A percentile compares a stretch with the other conserved stretches of the same genome.
These are phyloP conservation scores for Cardamine chenopodiifolia DNA, from an alignment of 345 rosid genomes.

Conservation along the genomic window DNA sequence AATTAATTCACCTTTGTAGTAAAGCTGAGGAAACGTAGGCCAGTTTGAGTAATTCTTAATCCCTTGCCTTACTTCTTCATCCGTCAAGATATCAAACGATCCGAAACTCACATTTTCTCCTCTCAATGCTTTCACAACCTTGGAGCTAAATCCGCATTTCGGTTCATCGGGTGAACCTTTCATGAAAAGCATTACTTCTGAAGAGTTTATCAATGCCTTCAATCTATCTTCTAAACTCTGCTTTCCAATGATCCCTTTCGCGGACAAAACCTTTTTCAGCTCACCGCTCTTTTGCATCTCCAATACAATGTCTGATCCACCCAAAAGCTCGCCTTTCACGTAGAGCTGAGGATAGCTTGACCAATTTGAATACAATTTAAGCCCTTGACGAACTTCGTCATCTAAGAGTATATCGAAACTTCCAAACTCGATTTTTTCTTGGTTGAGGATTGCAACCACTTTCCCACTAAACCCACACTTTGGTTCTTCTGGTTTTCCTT, in stretches of 20 bases:
- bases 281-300: slow-evolving; percentile 98
- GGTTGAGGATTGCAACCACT: slow-evolving; percentile 78
- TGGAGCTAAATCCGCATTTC: slow-evolving; percentile 89
- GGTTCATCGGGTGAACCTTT: slow-evolving; percentile 93
- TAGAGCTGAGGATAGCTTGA: slow-evolving; percentile 95
- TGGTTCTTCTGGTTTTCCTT: slow-evolving; percentile 87
- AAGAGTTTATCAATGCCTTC: slow-evolving; percentile 58
- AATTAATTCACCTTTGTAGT: slow-evolving; percentile 88
- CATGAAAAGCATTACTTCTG: slow-evolving; percentile 94
- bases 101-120: slow-evolving; percentile 75
- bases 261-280: slow-evolving; percentile 58
- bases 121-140: slow-evolving; percentile 77
- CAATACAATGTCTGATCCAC: slow-evolving; percentile 89
- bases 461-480: slow-evolving; percentile 94
- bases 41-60: slow-evolving; percentile 85
- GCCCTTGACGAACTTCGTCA: slow-evolving; percentile 90
- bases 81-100: slow-evolving; percentile 72
- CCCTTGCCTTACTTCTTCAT: slow-evolving; percentile 96
- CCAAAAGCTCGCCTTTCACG: slow-evolving; percentile 76
- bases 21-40: slow-evolving; percentile 98
- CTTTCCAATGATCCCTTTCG: slow-evolving; percentile 62
- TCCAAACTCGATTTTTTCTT: slow-evolving; percentile 69
- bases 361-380: slow-evolving; percentile 93
- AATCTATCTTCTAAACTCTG: slow-evolving; percentile 66
- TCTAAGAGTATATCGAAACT: slow-evolving; percentile 83